Conservation (phyloP, 2,329 filamentous ascomycete species). For the Alternaria triticina region DNA sequence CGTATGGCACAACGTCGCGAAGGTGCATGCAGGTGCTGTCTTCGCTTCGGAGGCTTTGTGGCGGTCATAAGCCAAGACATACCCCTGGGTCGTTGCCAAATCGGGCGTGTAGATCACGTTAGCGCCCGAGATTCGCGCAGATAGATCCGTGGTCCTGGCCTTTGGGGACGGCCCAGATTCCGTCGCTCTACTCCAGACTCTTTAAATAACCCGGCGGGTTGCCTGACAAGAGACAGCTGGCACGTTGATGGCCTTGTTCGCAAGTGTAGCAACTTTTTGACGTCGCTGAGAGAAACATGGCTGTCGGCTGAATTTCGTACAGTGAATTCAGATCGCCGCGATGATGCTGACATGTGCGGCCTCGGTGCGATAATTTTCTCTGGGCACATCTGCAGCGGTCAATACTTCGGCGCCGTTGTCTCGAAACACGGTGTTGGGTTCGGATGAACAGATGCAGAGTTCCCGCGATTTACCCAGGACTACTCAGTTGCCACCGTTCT, state of each 20-base stretch:
- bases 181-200: neutral
- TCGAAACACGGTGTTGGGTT: neutral
- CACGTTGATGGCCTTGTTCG: neutral
- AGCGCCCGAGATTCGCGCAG: constrained; percentile 7
- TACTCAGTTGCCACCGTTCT: neutral
- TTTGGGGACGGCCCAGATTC: constrained; percentile 2
- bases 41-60: neutral
- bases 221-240: neutral
- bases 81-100: constrained; percentile 3
- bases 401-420: constrained; percentile 6
- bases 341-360: neutral
- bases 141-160: neutral
- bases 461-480: neutral
- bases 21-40: neutral
- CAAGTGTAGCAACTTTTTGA: neutral
- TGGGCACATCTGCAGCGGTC: neutral
- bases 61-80: constrained; percentile 3
- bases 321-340: neutral
- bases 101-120: constrained; percentile 3
- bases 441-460: neutral
- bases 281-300: neutral
- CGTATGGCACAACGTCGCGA: neutral
- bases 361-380: neutral
- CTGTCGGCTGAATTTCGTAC: neutral
- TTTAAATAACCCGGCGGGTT: neutral